Evolutionary conservation across 345 rosid genomes (phyloP).

Genomic region (Turritis glabra): DNA sequence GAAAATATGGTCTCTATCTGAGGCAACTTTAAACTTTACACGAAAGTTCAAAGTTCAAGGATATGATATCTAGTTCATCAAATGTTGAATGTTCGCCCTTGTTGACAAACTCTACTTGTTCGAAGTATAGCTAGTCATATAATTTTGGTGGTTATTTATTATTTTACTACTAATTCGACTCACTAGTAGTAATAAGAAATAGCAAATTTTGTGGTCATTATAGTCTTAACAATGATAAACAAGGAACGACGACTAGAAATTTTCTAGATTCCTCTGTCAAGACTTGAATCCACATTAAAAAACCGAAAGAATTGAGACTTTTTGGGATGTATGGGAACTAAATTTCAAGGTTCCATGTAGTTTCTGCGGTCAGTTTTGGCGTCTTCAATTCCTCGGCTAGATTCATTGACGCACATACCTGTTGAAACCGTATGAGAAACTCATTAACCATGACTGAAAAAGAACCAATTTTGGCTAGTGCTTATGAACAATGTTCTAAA

Average conservation of each 20-base stretch:
- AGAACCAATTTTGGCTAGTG: not conserved
- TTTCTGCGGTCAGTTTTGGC: not conserved
- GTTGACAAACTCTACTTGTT: not conserved
- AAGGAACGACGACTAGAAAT: not conserved
- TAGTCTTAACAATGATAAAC: not conserved
- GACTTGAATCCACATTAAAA: not conserved
- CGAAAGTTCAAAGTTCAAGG: too few relatives aligned
- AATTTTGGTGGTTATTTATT: too few relatives aligned
- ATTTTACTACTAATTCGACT: not conserved
- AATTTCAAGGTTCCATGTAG: slow-evolving; percentile 1
- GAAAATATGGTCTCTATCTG: too few relatives aligned
- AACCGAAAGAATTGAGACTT: not conserved
- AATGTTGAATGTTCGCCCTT: too few relatives aligned
- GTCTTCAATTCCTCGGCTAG: slow-evolving; percentile 3
- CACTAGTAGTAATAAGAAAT: not conserved
- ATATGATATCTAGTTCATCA: too few relatives aligned
- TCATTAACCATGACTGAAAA: not conserved
- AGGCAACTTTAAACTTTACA: too few relatives aligned
- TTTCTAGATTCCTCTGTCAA: not conserved
- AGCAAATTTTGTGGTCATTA: not conserved
- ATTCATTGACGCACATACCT: slow-evolving; percentile 12
- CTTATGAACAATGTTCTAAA: not conserved
- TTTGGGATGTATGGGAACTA: not conserved
- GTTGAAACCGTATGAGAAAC: not conserved
- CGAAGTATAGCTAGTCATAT: too few relatives aligned